phyloP scores from a whole-genome alignment of 495 filamentous ascomycete genomes.

The Tuber umbilicatum region DNA sequence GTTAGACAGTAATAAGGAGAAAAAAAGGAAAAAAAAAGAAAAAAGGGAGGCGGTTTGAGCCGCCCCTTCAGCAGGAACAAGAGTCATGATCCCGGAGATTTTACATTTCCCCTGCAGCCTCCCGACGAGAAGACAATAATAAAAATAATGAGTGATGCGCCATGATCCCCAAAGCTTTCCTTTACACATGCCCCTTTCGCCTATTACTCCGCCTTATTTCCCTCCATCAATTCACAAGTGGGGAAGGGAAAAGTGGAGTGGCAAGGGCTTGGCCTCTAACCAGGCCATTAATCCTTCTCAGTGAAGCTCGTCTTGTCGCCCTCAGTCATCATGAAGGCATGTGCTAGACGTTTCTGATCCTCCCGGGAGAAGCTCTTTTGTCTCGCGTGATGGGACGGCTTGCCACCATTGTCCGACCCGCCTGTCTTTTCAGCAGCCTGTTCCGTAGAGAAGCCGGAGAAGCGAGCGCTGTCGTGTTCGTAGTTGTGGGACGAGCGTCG shows the following conservation, averaged over 20 bases:
- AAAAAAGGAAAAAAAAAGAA: neutral
- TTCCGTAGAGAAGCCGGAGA: slow-evolving; percentile 14
- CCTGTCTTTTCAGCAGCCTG: slow-evolving; percentile 7
- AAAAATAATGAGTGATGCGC: slow-evolving; percentile 30
- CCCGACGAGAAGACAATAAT: slow-evolving; percentile 24
- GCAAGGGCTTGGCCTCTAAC: slow-evolving; percentile 4
- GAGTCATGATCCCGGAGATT: slow-evolving; percentile 28
- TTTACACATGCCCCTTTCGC: neutral
- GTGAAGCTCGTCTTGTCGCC: slow-evolving; percentile 21
- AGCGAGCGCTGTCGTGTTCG: slow-evolving; percentile 26
- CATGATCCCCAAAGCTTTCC: slow-evolving; percentile 21
- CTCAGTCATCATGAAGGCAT: slow-evolving; percentile 19
- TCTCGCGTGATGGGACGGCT: slow-evolving; percentile 22
- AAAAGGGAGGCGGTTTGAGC: slow-evolving; percentile 19
- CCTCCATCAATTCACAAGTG: neutral
- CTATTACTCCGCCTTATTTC: slow-evolving; percentile 8
- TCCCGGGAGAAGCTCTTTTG: slow-evolving; percentile 34
- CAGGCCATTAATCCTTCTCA: slow-evolving; percentile 17
- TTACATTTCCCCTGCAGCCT: slow-evolving; percentile 17
- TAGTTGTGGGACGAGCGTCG: slow-evolving; percentile 38
- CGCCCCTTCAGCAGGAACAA: slow-evolving; percentile 27
- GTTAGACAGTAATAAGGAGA: neutral
- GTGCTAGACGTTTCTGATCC: slow-evolving; percentile 29
- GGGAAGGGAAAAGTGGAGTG: neutral
- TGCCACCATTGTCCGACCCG: slow-evolving; percentile 8